Conservation (phyloP, 176 grass and related monocot species). For the Hyparrhenia diplandra region DNA sequence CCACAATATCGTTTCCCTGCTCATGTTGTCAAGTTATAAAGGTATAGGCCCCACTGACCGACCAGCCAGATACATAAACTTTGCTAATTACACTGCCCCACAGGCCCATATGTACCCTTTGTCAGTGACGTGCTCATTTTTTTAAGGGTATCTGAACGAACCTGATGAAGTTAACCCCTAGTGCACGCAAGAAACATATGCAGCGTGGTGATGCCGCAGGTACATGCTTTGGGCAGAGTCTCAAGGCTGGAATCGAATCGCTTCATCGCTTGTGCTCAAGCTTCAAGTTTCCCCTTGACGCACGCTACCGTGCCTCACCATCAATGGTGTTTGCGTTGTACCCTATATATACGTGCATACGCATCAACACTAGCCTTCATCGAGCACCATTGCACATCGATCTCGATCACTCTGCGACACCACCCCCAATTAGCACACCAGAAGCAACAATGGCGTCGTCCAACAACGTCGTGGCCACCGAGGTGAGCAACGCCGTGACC, state of each 20-base stretch:
- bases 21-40: background rate
- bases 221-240: background rate
- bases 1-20: background rate
- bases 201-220: background rate
- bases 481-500: slow-evolving; percentile 36
- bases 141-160: background rate
- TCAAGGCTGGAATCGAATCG: slow-evolving; percentile 26
- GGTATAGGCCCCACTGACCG: background rate
- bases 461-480: slow-evolving; percentile 18
- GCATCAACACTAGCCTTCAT: background rate
- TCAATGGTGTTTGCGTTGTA: background rate
- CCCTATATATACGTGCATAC: slow-evolving; percentile 9
- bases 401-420: too few relatives aligned
- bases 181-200: background rate
- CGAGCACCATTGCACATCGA: background rate
- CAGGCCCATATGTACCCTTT: background rate
- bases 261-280: background rate
- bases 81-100: background rate
- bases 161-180: background rate
- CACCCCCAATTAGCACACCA: too few relatives aligned
- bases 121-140: background rate
- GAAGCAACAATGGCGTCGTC: slow-evolving; percentile 1
- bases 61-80: background rate
- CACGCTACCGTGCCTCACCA: slow-evolving; percentile 6
- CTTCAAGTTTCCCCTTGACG: background rate